Conservation (phyloP, 2,329 filamentous ascomycete genomes). For the Cadophora sp. region DNA sequence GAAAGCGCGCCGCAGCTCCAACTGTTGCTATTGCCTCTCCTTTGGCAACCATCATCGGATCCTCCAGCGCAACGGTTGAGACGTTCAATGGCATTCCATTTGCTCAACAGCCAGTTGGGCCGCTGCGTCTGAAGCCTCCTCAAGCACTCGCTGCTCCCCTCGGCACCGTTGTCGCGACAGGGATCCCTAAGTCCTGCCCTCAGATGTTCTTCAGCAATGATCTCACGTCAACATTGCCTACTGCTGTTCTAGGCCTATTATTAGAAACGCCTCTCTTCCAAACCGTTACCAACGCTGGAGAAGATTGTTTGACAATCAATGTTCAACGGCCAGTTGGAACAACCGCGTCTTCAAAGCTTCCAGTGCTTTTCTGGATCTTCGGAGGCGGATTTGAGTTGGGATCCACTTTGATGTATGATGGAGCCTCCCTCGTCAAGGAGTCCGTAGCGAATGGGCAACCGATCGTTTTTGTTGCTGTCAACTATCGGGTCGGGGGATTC, state of each 20-base stretch:
- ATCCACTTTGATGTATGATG: conserved; percentile 58
- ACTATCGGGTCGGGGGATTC: conserved; percentile 77
- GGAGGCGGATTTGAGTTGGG: conserved; percentile 68
- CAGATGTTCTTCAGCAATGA: conserved; percentile 69
- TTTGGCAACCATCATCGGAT: conserved; percentile 36
- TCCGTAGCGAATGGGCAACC: conserved; percentile 60
- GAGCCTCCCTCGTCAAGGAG: conserved; percentile 51
- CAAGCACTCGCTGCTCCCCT: conserved; percentile 60
- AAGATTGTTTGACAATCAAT: conserved; percentile 69
- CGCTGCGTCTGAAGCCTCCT: conserved; percentile 72
- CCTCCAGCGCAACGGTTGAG: conserved; percentile 55
- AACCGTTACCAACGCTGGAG: conserved; percentile 56
- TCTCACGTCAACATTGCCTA: conserved; percentile 43
- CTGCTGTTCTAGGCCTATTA: conserved; percentile 55
- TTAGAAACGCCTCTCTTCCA: conserved; percentile 63
- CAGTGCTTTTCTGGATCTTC: conserved; percentile 74
- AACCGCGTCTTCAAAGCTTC: conserved; percentile 60
- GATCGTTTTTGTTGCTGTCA: conserved; percentile 76
- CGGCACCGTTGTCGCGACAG: conserved; percentile 67
- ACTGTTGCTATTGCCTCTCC: conserved; percentile 33
- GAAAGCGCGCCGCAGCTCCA: conserved; percentile 27
- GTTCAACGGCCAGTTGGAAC: conserved; percentile 64
- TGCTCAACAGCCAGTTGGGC: conserved; percentile 69
- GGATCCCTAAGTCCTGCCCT: conserved; percentile 68
- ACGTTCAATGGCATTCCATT: conserved; percentile 78